These are phyloP conservation scores for Microcyclospora tardicrescens DNA, from an alignment of 2,329 filamentous ascomycete genomes.

Conservation along the genomic window DNA sequence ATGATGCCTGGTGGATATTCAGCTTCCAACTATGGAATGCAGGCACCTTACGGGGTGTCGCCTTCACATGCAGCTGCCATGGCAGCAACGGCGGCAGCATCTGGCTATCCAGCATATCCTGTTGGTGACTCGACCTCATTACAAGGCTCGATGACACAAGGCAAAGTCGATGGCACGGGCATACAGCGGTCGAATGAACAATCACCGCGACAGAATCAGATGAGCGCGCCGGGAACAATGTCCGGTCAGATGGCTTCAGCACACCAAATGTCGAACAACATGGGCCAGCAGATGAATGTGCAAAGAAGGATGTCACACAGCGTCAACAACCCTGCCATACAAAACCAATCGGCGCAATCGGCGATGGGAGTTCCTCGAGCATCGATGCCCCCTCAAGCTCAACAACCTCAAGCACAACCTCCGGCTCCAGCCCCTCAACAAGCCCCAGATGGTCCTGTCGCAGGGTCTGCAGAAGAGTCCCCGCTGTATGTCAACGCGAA, in stretches of 20 bases:
- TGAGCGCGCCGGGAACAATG: conserved; percentile 34
- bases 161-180: conserved; percentile 43
- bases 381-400: conserved; percentile 52
- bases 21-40: conserved; percentile 61
- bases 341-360: conserved; percentile 41
- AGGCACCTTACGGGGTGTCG: conserved; percentile 60
- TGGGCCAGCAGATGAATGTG: conserved; percentile 36
- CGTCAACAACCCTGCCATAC: conserved; percentile 54
- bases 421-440: conserved; percentile 41
- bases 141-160: conserved; percentile 47
- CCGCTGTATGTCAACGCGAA: conserved; percentile 97
- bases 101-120: conserved; percentile 63
- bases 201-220: conserved; percentile 56
- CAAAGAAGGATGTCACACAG: conserved; percentile 56
- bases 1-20: conserved; percentile 70
- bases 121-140: conserved; percentile 50
- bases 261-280: conserved; percentile 40
- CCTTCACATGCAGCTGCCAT: conserved; percentile 82
- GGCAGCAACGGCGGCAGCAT: conserved; percentile 74
- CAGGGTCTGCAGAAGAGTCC: conserved; percentile 67
- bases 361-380: conserved; percentile 40
- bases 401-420: conserved; percentile 40
- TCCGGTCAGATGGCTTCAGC: conserved; percentile 38
- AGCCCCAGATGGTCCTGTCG: conserved; percentile 62
- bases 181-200: conserved; percentile 55